Evolutionary conservation across 2,329 filamentous ascomycete species (phyloP), one percentile per base, ranked within the genome.

Genomic region (Ophiosphaerella herpotricha): DNA sequence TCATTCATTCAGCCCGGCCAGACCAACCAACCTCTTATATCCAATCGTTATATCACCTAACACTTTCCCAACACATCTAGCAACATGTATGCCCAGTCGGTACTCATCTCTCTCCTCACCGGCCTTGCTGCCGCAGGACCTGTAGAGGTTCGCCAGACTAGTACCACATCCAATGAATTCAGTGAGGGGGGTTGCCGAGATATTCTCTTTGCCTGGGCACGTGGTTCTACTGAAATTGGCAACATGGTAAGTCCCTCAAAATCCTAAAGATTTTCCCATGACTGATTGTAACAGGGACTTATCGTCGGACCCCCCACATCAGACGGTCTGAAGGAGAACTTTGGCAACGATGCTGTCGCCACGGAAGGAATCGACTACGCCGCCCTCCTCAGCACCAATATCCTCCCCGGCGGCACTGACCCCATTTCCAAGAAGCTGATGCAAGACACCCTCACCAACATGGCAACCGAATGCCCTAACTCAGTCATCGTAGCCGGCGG

Each of bases 211-310:
- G 76, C 80, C 39, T 81, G 77, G 54, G 77, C 78, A 8, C 74
- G 78, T 39, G 79, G 77, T 21, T 79, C 78, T 11, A 76, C 74
- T 12, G 79, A 81, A 55, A 57, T 66, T 6, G 79, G 79, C n/a
- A 79, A 80, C 62, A 74, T 81, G 61, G 77, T 78, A 66, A 21
- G 4, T 21, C 4, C 18, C 18, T 4, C 18, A 21, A 21, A 21
- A 21, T 21, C 18, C 18, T 21, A 21, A 21, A 21, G 18, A 32
- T 24, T 3, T 12, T 5, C 7, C n/a, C 5, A 18, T 50, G 58
- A 13, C 66, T 68, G 12, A 56, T 31, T 41, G 2, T 43, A 34
- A 2, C 38, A 77, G 75, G 75, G 76, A 55, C 59, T 61, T 26
- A 35, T 62, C 13, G 62, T 66, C n/a, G 68, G 68, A 4, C 68